A percentile compares a stretch with the other conserved stretches of the same genome.
These are phyloP conservation scores for Ophiostoma sp. DNA, from an alignment of 2,329 filamentous ascomycete species.

Conservation along the genomic window DNA sequence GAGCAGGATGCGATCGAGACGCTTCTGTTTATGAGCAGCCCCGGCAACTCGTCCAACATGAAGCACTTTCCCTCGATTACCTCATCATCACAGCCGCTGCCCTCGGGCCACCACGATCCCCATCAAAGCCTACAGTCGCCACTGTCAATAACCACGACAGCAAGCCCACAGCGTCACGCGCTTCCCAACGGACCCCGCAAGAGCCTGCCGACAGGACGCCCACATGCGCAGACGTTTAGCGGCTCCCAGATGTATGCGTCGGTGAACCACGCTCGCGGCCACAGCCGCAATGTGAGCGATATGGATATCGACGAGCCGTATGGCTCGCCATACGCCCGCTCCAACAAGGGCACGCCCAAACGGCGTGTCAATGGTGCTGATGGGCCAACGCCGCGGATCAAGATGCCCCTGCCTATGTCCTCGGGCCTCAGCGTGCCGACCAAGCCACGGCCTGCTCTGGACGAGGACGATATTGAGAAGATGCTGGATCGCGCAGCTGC, in stretches of 20 bases:
- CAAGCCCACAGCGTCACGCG: constrained; percentile 35
- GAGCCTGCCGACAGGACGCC: constrained; percentile 46
- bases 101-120: constrained; percentile 33
- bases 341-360: constrained; percentile 39
- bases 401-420: constrained; percentile 44
- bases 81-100: constrained; percentile 36
- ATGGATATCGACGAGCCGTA: constrained; percentile 45
- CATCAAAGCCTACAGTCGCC: constrained; percentile 29
- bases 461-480: constrained; percentile 53
- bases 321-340: constrained; percentile 32
- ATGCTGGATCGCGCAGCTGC: constrained; percentile 50
- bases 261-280: constrained; percentile 19
- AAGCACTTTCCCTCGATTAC: constrained; percentile 47
- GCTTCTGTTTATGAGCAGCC: constrained; percentile 75
- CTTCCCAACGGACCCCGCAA: constrained; percentile 50
- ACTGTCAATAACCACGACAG: constrained; percentile 17
- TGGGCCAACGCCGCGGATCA: constrained; percentile 34
- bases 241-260: constrained; percentile 31
- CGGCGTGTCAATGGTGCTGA: constrained; percentile 41
- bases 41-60: constrained; percentile 62
- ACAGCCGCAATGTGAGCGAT: constrained; percentile 35
- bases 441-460: constrained; percentile 41
- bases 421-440: constrained; percentile 42
- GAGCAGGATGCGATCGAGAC: constrained; percentile 80
- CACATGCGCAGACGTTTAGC: constrained; percentile 25